Conservation (phyloP, 768 basidiomycete species). For the Agaricus subrufescens region DNA sequence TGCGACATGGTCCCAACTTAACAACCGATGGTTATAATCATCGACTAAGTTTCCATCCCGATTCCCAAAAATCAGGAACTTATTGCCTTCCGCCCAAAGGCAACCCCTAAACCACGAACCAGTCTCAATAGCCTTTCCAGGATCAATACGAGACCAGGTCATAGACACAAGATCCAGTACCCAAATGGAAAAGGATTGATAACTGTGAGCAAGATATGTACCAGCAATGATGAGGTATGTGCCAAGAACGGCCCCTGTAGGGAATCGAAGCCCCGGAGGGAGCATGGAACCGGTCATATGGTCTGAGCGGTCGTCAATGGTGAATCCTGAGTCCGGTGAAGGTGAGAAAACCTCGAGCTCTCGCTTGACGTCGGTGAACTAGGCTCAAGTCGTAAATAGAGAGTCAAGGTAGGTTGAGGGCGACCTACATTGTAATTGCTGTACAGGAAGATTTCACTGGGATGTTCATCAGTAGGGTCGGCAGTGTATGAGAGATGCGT, state of each 20-base stretch:
- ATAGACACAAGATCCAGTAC: conserved; percentile 80
- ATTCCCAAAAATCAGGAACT: conserved; percentile 90
- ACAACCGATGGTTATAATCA: conserved; percentile 86
- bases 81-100: conserved; percentile 79
- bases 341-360: conserved; percentile 92
- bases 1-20: conserved; percentile 90
- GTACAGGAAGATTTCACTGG: conserved; percentile 86
- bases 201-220: conserved; percentile 90
- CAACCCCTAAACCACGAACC: conserved; percentile 97
- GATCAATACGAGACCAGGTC: conserved; percentile 86
- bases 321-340: conserved; percentile 68
- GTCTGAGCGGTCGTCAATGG: conserved; percentile 73
- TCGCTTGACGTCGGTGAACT: conserved; percentile 94
- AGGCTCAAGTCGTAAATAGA: conserved; percentile 8
- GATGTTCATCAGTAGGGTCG: conserved; percentile 64
- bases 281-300: conserved; percentile 78
- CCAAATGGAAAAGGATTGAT: conserved; percentile 96
- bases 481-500: conserved; percentile 76
- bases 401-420: conserved; percentile 5
- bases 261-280: conserved; percentile 95
- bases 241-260: conserved; percentile 89
- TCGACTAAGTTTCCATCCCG: conserved; percentile 82
- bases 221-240: conserved; percentile 91
- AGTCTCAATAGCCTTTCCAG: conserved; percentile 75
- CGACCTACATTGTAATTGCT: conserved; percentile 89